A percentile compares a stretch with the other conserved stretches of the same genome.
Conservation (phyloP, 805 yeast genomes). For the Starmerella lactis-condensi region DNA sequence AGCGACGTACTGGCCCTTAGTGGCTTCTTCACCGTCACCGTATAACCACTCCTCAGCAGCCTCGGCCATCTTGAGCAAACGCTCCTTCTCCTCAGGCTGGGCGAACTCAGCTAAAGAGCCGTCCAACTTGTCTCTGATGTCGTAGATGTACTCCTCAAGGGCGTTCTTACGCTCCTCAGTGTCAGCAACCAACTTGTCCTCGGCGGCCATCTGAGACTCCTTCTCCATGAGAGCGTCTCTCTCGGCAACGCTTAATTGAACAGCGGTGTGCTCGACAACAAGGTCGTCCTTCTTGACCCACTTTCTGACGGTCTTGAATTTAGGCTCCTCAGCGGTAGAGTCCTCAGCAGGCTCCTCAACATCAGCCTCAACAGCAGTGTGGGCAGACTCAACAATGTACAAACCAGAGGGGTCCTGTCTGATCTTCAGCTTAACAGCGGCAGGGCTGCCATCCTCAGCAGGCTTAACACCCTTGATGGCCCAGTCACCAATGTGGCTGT, state of each 20-base stretch:
- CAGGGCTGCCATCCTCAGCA: constrained; percentile 37
- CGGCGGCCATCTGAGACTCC: constrained; percentile 69
- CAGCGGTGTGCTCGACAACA: constrained; percentile 37
- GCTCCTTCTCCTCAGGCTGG: constrained; percentile 72
- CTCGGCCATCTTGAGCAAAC: constrained; percentile 49
- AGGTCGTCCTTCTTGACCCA: constrained; percentile 79
- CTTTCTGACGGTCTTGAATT: constrained; percentile 78
- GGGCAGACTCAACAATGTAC: constrained; percentile 82
- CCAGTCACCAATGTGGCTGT: constrained; percentile 63
- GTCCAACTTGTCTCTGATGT: constrained; percentile 88
- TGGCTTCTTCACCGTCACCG: constrained; percentile 89
- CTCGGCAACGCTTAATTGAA: constrained; percentile 38
- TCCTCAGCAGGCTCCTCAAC: constrained; percentile 78
- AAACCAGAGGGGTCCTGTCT: constrained; percentile 96
- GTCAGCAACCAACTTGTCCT: constrained; percentile 92
- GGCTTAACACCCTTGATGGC: constrained; percentile 67
- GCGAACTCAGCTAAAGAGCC: constrained; percentile 81
- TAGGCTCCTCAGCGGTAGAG: constrained; percentile 44
- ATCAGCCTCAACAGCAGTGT: constrained; percentile 78
- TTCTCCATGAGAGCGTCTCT: constrained; percentile 53
- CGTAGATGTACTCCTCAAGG: constrained; percentile 94
- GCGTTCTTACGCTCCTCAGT: constrained; percentile 98
- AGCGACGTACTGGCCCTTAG: constrained; percentile 93
- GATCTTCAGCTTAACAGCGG: constrained; percentile 79
- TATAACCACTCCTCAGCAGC: constrained; percentile 97